phyloP scores from a whole-genome alignment of 177 flowering plant genomes.

The Tripterygium wilfordii region DNA sequence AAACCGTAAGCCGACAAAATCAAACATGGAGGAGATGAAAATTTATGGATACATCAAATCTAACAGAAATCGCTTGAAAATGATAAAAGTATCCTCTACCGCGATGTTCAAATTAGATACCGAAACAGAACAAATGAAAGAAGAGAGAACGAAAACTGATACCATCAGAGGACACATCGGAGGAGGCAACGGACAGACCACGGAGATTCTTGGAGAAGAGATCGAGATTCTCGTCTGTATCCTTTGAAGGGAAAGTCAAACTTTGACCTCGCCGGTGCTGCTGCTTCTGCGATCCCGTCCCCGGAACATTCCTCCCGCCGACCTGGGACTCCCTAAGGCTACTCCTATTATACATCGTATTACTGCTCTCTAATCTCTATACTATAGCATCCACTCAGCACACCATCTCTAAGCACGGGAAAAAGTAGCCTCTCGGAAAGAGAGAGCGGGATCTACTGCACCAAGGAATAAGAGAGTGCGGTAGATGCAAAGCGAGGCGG shows the following conservation, averaged over 20 bases:
- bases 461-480: not conserved
- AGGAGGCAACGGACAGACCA: slow-evolving; percentile 39
- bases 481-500: slow-evolving; percentile 11
- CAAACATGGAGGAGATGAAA: not conserved
- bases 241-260: slow-evolving; percentile 24
- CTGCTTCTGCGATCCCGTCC: slow-evolving; percentile 4
- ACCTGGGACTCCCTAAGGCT: slow-evolving; percentile 27
- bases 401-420: no score
- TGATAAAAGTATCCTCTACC: no score
- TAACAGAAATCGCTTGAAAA: no score
- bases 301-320: slow-evolving; percentile 29
- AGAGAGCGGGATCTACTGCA: not conserved
- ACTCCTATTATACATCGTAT: slow-evolving; percentile 46
- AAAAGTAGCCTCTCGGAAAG: no score
- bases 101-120: no score
- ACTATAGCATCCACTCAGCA: no score
- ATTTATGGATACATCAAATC: no score
- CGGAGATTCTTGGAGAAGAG: slow-evolving; percentile 73
- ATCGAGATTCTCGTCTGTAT: slow-evolving; percentile 54
- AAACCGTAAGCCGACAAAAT: slow-evolving; percentile 3
- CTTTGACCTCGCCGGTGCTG: slow-evolving; percentile 62
- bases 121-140: no score
- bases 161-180: slow-evolving; percentile 70
- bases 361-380: no score
- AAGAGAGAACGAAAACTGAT: slow-evolving; percentile 39